Evolutionary conservation across 768 basidiomycete species (phyloP), one percentile per base, ranked within the genome.

Genomic region (Rhodotorula graminis): DNA sequence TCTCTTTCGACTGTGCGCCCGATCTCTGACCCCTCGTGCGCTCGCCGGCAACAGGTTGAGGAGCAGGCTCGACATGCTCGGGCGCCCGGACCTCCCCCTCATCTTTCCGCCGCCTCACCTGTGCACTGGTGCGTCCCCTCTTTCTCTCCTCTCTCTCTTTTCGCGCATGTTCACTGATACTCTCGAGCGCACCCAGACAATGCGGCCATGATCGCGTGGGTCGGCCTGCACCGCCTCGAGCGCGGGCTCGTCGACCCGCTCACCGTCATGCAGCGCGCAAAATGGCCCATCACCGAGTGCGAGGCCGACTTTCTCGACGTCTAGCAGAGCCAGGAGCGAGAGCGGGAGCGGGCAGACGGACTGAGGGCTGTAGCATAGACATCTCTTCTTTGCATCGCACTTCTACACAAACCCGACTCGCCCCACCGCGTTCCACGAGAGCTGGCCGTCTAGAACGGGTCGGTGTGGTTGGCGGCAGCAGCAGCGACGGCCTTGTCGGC

Each of bases 181-280:
- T n/a, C 29, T 27, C 37, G 37, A 37, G 40, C 50, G 8, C 16
- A 25, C 52, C 0, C 74, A 94, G 95, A 97, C 78, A 98, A 97
- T 80, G 95, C 95, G 1, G 94, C 87, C 16, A 98, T 98, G 95
- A 91, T 97, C 75, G 95, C 86, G 4, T 95, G 90, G 90, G 90
- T 93, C 8, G 88, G 91, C 0, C 89, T 94, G 85, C 82, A 88
- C 76, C 87, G 93, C 21, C 90, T 96, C 82, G 8, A 87, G 89
- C 69, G 81, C 84, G 57, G 89, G 89, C 76, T 64, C 55, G 55
- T 72, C 27, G 82, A 82, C 60, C 85, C 85, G 31, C 81, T 89
- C 14, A 65, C 61, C 3, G 71, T 73, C 29, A 73, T 72, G 65
- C 69, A 73, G 60, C 82, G 84, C 46, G 82, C 90, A 25, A 89